Evolutionary conservation across 2,329 filamentous ascomycete genomes (phyloP).

Genomic region (Pseudogymnoascus sp.): DNA sequence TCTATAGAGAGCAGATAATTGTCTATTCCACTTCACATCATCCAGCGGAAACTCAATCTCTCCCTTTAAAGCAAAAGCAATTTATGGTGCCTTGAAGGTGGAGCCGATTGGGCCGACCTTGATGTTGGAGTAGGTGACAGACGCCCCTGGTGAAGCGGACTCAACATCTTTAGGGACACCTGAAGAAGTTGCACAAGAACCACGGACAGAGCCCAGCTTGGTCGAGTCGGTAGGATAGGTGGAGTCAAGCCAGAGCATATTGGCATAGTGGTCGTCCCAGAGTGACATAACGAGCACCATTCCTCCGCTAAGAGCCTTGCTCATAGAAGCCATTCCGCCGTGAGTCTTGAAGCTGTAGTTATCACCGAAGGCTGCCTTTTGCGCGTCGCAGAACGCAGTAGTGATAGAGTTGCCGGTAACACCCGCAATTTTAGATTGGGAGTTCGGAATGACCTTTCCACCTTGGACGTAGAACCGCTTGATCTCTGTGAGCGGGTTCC

Average conservation of each 20-base stretch:
- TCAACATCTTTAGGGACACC: constrained; percentile 48
- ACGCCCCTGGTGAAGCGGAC: constrained; percentile 38
- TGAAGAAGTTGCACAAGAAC: constrained; percentile 46
- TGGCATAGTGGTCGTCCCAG: constrained; percentile 50
- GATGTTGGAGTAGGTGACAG: constrained; percentile 34
- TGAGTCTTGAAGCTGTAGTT: constrained; percentile 45
- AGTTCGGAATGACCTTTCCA: constrained; percentile 47
- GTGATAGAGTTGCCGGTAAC: constrained; percentile 49
- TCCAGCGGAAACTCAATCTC: not conserved
- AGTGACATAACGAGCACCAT: constrained; percentile 61
- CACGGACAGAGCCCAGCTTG: constrained; percentile 45
- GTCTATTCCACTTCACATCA: not conserved
- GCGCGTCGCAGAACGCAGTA: constrained; percentile 48
- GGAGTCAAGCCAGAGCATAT: constrained; percentile 72
- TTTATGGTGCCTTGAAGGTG: constrained; percentile 21
- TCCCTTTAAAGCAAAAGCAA: not conserved
- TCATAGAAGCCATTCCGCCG: constrained; percentile 52
- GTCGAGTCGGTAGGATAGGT: constrained; percentile 49
- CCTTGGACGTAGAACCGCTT: constrained; percentile 52
- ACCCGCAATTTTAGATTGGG: constrained; percentile 39
- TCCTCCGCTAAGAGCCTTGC: constrained; percentile 46
- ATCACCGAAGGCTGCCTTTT: constrained; percentile 52
- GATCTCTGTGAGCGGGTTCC: constrained; percentile 45
- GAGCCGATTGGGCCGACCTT: constrained; percentile 30
- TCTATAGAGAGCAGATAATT: not conserved